A percentile compares a stretch with the other conserved stretches of the same genome.
Conservation (phyloP, 768 basidiomycete species). For the Calocera viscosa region DNA sequence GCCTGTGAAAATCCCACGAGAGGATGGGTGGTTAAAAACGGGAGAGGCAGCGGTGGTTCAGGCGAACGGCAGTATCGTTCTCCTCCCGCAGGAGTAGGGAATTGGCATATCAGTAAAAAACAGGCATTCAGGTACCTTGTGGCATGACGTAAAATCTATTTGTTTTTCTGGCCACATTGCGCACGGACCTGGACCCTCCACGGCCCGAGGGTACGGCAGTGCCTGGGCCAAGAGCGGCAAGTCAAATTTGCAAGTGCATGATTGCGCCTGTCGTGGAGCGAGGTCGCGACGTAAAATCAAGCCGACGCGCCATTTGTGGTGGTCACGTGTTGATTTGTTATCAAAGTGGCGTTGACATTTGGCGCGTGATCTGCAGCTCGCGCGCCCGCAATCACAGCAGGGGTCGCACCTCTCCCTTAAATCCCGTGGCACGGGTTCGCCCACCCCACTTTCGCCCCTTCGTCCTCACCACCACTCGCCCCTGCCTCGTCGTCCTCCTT, state of each 20-base stretch:
- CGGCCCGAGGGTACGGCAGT: background rate
- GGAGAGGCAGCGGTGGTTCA: conserved; percentile 38
- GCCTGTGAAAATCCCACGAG: conserved; percentile 25
- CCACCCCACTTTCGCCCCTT: background rate
- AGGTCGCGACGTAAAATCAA: background rate
- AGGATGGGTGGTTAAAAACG: conserved; percentile 38
- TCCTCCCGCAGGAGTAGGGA: background rate
- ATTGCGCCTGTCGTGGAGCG: background rate
- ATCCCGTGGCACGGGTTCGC: conserved; percentile 7
- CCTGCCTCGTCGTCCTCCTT: background rate
- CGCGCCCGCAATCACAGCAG: conserved; percentile 2
- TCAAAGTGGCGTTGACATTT: conserved; percentile 7
- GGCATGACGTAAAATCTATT: background rate
- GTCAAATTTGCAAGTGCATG: background rate
- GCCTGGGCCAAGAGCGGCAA: background rate
- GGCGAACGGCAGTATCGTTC: conserved; percentile 52
- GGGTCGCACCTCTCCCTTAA: background rate
- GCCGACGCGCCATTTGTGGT: background rate
- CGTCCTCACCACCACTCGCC: conserved; percentile 8
- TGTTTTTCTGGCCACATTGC: background rate
- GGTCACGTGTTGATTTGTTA: conserved; percentile 9
- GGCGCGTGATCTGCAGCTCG: background rate
- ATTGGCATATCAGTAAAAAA: background rate
- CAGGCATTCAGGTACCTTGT: background rate
- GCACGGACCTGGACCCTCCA: background rate